Percentiles rank a stretch among this genome's conserved stretches.
Evolutionary conservation across 495 filamentous ascomycete species (phyloP).

Genomic region (Hypoxylon lienhwacheense): DNA sequence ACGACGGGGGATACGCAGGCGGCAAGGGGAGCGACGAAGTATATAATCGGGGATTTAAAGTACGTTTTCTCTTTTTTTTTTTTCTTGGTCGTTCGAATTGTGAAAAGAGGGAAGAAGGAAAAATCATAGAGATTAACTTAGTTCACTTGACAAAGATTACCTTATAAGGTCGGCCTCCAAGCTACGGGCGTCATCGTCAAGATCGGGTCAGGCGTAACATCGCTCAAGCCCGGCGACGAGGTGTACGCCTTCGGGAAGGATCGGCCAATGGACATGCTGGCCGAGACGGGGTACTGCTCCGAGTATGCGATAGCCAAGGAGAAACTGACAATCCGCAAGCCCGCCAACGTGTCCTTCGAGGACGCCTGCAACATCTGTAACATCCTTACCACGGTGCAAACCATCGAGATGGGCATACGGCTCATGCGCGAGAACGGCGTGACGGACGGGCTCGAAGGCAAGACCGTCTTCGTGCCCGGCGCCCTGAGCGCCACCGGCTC

Average conservation of each 20-base stretch:
- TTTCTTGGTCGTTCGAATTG: not conserved
- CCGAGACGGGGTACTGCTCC: constrained; percentile 36
- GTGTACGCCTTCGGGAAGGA: constrained; percentile 46
- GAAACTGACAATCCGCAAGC: constrained; percentile 42
- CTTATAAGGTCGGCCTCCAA: constrained; percentile 33
- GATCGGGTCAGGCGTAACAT: constrained; percentile 45
- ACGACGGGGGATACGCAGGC: constrained; percentile 56
- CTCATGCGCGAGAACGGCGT: constrained; percentile 41
- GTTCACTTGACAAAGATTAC: constrained; percentile 15
- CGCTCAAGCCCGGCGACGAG: constrained; percentile 54
- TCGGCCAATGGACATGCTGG: constrained; percentile 36
- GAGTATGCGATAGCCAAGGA: constrained; percentile 45
- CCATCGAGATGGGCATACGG: constrained; percentile 44
- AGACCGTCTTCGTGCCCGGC: constrained; percentile 58
- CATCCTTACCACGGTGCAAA: constrained; percentile 49
- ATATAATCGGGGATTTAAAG: constrained; percentile 23
- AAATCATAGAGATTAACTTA: not conserved
- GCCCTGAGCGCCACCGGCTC: constrained; percentile 56
- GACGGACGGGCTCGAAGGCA: constrained; percentile 48
- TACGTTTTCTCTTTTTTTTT: constrained; percentile 3
- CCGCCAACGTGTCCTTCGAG: constrained; percentile 39
- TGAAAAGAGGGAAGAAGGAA: no score
- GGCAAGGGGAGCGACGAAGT: constrained; percentile 34
- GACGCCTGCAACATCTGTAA: constrained; percentile 43
- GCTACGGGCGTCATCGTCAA: constrained; percentile 51